Conservation (phyloP, 2,329 filamentous ascomycete genomes). For the Claviceps monticola region DNA sequence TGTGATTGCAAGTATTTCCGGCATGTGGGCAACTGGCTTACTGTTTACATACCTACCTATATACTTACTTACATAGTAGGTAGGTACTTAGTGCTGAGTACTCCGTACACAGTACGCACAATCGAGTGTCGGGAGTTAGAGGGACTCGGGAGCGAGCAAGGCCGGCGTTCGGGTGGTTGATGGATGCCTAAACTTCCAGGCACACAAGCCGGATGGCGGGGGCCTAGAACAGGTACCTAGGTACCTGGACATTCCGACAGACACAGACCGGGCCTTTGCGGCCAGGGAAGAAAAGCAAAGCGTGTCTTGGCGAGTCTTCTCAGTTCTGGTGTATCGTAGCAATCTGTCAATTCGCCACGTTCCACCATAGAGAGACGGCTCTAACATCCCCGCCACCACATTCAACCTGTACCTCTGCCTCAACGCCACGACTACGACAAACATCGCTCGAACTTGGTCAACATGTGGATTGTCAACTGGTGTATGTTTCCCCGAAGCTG, state of each 20-base stretch:
- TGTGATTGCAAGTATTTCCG: not conserved
- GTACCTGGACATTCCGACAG: not conserved
- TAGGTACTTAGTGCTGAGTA: too few relatives aligned
- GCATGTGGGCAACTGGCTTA: not conserved
- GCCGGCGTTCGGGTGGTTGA: too few relatives aligned
- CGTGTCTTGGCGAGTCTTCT: not conserved
- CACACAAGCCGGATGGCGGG: not conserved
- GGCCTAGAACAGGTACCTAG: not conserved
- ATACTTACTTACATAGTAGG: too few relatives aligned
- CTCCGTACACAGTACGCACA: too few relatives aligned
- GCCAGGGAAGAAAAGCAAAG: not conserved
- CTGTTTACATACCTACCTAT: too few relatives aligned
- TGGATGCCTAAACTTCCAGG: constrained; percentile 13
- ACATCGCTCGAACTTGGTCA: constrained; percentile 15
- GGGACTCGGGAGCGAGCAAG: too few relatives aligned
- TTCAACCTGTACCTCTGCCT: constrained; percentile 9
- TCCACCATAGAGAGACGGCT: constrained; percentile 3
- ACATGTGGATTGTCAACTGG: constrained; percentile 93
- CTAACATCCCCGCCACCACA: constrained; percentile 8
- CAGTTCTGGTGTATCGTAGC: not conserved
- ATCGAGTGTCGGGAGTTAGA: too few relatives aligned
- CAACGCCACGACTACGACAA: constrained; percentile 7
- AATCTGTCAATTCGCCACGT: constrained; percentile 4
- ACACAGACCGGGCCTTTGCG: not conserved
- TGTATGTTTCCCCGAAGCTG: constrained; percentile 44